Conservation (phyloP, 1,284 basidiomycete genomes). For the Waitea zeae region DNA sequence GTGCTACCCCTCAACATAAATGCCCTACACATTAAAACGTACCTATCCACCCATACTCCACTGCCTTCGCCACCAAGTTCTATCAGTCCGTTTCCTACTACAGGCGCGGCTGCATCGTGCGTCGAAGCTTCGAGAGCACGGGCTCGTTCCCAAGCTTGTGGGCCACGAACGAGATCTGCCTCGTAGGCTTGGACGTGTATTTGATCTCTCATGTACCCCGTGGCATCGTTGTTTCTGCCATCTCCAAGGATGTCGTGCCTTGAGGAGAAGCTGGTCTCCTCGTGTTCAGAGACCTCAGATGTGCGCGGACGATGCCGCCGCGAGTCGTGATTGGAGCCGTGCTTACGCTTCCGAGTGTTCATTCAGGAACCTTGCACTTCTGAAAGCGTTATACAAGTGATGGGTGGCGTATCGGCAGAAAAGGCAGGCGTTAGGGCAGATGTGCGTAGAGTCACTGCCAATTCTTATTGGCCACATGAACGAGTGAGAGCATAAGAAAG, state of each 20-base stretch:
- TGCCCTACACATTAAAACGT: constrained; percentile 14
- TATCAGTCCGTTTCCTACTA: constrained; percentile 24
- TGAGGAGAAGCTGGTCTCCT: too few species aligned
- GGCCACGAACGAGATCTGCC: constrained; percentile 39
- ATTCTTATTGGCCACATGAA: too few species aligned
- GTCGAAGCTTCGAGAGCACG: constrained; percentile 24
- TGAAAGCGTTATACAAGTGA: too few species aligned
- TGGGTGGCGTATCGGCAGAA: too few species aligned
- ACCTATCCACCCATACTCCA: constrained; percentile 44
- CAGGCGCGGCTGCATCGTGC: constrained; percentile 8
- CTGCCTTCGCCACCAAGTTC: constrained; percentile 17
- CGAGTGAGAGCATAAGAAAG: too few species aligned
- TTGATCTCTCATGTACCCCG: too few species aligned
- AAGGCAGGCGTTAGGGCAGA: too few species aligned
- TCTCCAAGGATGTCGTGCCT: too few species aligned
- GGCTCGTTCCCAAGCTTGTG: constrained; percentile 22
- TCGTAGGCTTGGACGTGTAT: constrained; percentile 51
- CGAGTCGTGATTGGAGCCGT: neutral
- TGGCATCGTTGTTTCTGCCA: too few species aligned
- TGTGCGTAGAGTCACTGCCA: too few species aligned
- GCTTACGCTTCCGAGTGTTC: too few species aligned
- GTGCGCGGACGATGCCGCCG: neutral
- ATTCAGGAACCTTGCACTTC: too few species aligned
- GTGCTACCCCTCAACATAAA: constrained; percentile 2
- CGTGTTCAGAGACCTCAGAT: constrained; percentile 7